Base-by-base conservation (phyloP, 768 basidiomycete genomes). In the Agaricus blazei region DNA sequence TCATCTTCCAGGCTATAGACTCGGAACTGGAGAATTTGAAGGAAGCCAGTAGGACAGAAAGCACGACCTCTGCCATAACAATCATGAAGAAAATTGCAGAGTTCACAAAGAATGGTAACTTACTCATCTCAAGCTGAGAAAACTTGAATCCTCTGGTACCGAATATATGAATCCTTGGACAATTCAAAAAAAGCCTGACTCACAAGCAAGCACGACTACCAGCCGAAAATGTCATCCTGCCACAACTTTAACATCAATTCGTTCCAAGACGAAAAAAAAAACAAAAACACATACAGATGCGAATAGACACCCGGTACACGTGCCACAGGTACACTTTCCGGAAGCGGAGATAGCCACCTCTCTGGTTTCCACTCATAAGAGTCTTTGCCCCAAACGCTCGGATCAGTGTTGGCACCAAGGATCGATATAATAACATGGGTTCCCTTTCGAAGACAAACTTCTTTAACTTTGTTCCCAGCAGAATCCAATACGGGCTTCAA, bases 371-470 rank as follows among this genome's bases (percentile, higher is more conserved):
- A 60, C 24, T 60, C 59, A 27, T 24, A 37, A 2, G 57, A 41
- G 28, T 36, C 40, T 26, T 34, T 41, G 34, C 45, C 58, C 45
- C 43, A 47, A 14, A 52, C 7, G 26, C 66, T 65, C 12, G 68
- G 70, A 59, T 75, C 70, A 15, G 68, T 62, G 55, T 81, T 80
- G 27, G 69, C 62, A 26, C 63, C 64, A 9, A 72, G 40, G 34
- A 78, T 67, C 1, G 72, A 74, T 14, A 76, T 61, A 23, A 70
- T 56, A 12, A 80, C 48, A 14, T 63, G 61, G 2, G 78, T 79
- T 49, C 67, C 64, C 9, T 68, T 73, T 0, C 73, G 73, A 12
- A 82, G 59, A 2, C 65, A 49, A 12, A 81, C 62, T 48, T 74
- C 70, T 9, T 60, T 50, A 12, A 78, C 67, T 4, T 68, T 62